Evolutionary conservation across 2,329 filamentous ascomycete species (phyloP).

Genomic region (Colletotrichum liaoningense): DNA sequence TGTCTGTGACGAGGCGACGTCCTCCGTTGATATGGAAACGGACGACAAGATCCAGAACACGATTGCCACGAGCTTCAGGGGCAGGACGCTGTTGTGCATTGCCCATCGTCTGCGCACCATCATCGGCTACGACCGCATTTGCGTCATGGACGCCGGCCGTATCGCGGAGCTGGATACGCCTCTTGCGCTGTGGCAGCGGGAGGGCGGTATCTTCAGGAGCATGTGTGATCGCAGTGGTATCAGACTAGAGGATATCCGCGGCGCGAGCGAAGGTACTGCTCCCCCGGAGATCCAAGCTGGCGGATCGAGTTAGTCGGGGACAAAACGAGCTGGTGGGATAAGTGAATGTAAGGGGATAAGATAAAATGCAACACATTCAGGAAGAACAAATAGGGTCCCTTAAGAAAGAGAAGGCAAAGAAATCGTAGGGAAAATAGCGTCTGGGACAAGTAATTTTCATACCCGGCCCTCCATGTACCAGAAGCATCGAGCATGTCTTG

Average conservation of each 20-base stretch:
- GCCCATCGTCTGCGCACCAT: conserved; percentile 94
- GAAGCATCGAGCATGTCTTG: not conserved
- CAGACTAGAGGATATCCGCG: conserved; percentile 63
- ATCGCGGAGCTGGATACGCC: conserved; percentile 92
- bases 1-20: conserved; percentile 96
- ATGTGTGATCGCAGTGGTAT: conserved; percentile 95
- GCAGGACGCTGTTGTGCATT: conserved; percentile 91
- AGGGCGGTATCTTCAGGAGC: conserved; percentile 82
- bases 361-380: conserved; percentile 29
- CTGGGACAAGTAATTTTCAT: not conserved
- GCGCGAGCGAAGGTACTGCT: conserved; percentile 52
- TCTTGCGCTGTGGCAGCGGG: conserved; percentile 73
- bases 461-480: not conserved
- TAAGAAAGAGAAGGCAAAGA: not conserved
- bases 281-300: conserved; percentile 19
- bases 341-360: conserved; percentile 7
- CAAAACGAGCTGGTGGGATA: too few species aligned
- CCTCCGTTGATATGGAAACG: conserved; percentile 93
- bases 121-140: conserved; percentile 93
- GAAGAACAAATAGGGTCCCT: not conserved
- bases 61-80: conserved; percentile 85
- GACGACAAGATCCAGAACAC: conserved; percentile 95
- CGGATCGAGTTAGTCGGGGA: conserved; percentile 16
- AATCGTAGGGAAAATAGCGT: not conserved
- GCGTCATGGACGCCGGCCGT: conserved; percentile 90